phyloP scores from a whole-genome alignment of 2,329 filamentous ascomycete genomes.

The Arthrobotrys iridis region DNA sequence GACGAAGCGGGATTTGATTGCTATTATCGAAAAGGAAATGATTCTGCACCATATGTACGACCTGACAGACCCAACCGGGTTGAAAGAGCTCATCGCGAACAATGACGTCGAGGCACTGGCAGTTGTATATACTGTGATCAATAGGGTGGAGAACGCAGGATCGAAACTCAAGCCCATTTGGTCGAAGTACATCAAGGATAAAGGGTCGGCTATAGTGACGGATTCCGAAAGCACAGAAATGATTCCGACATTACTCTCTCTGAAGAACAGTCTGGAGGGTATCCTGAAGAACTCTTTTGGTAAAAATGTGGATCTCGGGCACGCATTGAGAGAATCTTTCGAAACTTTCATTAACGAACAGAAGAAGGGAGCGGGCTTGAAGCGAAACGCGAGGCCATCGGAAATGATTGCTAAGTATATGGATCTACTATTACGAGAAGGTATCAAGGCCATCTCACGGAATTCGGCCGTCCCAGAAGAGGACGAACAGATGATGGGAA shows the following conservation, averaged over 20 bases:
- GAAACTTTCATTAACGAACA: constrained; percentile 90
- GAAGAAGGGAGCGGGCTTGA: constrained; percentile 77
- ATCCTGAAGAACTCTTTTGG: constrained; percentile 81
- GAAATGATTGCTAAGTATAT: constrained; percentile 99
- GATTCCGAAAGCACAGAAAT: constrained; percentile 84
- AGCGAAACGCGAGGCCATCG: constrained; percentile 89
- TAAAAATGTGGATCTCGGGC: constrained; percentile 78
- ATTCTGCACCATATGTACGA: constrained; percentile 74
- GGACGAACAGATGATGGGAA: constrained; percentile 68
- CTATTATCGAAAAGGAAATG: constrained; percentile 76
- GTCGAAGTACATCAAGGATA: constrained; percentile 77
- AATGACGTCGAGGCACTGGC: constrained; percentile 76
- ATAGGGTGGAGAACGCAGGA: constrained; percentile 69
- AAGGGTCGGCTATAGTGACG: constrained; percentile 80
- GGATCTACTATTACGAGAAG: constrained; percentile 85
- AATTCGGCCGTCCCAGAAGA: constrained; percentile 69
- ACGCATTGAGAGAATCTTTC: constrained; percentile 84
- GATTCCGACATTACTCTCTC: constrained; percentile 81
- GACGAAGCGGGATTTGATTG: constrained; percentile 80
- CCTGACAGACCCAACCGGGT: constrained; percentile 72
- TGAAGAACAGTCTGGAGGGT: constrained; percentile 81
- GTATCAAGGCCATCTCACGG: constrained; percentile 77
- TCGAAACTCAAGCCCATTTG: constrained; percentile 75
- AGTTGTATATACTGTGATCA: constrained; percentile 79
- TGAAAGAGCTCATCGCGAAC: constrained; percentile 77